Conservation (phyloP, 352 stramenopile genomes). For the Phytophthora sojae region DNA sequence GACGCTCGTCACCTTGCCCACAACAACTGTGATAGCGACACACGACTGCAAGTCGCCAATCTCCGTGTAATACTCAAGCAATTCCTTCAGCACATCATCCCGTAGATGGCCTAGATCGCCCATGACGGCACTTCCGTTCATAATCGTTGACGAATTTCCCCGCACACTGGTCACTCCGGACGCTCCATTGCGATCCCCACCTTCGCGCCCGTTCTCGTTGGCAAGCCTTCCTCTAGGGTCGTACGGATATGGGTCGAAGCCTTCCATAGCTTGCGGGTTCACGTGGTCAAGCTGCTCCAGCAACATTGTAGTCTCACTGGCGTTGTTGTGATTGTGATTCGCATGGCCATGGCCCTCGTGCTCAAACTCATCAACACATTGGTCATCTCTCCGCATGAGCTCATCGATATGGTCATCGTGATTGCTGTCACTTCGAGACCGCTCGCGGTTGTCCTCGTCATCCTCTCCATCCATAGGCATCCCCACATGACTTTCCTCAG, state of each 20-base stretch:
- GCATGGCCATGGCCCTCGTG: conserved; percentile 29
- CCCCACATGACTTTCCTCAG: conserved; percentile 21
- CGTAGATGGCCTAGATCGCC: conserved; percentile 78
- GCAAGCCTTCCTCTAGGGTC: conserved; percentile 42
- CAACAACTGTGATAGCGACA: conserved; percentile 78
- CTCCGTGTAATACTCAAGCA: conserved; percentile 90
- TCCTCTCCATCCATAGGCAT: conserved; percentile 33
- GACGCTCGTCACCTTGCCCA: conserved; percentile 74
- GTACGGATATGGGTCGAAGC: conserved; percentile 87
- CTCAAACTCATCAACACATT: conserved; percentile 24
- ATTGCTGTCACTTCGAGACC: conserved; percentile 17
- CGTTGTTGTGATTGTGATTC: conserved; percentile 39
- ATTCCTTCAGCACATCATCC: conserved; percentile 81
- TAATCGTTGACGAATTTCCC: conserved; percentile 64
- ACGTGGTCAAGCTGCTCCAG: conserved; percentile 88
- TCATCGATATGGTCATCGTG: conserved; percentile 23
- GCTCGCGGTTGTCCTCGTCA: conserved; percentile 21
- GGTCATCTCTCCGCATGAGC: conserved; percentile 25
- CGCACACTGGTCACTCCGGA: conserved; percentile 37
- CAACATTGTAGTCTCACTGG: conserved; percentile 79
- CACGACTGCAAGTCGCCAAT: conserved; percentile 88
- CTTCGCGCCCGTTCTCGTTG: conserved; percentile 42
- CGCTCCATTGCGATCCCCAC: conserved; percentile 36
- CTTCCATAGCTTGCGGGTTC: conserved; percentile 89
- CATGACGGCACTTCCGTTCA: conserved; percentile 81